Evolutionary conservation across 768 basidiomycete species (phyloP).

Genomic region (Leccinum boreale): DNA sequence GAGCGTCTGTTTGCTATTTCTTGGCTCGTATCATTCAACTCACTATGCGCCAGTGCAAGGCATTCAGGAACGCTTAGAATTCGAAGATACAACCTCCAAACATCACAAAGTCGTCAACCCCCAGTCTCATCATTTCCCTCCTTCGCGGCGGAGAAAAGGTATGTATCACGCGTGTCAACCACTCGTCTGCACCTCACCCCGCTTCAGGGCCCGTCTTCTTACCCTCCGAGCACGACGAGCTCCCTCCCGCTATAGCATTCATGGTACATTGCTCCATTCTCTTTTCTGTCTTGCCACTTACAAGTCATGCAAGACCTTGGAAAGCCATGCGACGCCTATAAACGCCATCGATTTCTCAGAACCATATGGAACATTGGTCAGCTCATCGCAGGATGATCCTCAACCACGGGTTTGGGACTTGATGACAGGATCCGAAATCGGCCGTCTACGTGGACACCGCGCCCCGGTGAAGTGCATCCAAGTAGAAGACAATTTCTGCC

Average conservation of each 20-base stretch:
- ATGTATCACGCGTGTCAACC: neutral
- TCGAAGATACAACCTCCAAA: conserved; percentile 50
- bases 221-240: conserved; percentile 94
- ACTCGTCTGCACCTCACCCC: conserved; percentile 3
- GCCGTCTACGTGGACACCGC: conserved; percentile 76
- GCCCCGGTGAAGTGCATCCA: conserved; percentile 87
- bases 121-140: conserved; percentile 17
- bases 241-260: conserved; percentile 93
- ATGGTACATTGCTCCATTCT: conserved; percentile 57
- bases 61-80: conserved; percentile 77
- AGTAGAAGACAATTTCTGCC: conserved; percentile 86
- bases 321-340: conserved; percentile 77
- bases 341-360: conserved; percentile 93
- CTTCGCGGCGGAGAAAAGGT: conserved; percentile 35
- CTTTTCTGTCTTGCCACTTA: conserved; percentile 1
- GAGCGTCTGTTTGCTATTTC: conserved; percentile 61
- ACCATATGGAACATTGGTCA: conserved; percentile 92
- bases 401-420: conserved; percentile 95
- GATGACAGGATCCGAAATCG: conserved; percentile 82
- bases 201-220: conserved; percentile 84
- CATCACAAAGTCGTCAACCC: conserved; percentile 17
- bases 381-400: conserved; percentile 79
- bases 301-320: conserved; percentile 60
- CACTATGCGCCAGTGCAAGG: conserved; percentile 65
- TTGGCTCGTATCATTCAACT: neutral